phyloP scores from a whole-genome alignment of 495 filamentous ascomycete genomes.

The Chaetomium fimeti region DNA sequence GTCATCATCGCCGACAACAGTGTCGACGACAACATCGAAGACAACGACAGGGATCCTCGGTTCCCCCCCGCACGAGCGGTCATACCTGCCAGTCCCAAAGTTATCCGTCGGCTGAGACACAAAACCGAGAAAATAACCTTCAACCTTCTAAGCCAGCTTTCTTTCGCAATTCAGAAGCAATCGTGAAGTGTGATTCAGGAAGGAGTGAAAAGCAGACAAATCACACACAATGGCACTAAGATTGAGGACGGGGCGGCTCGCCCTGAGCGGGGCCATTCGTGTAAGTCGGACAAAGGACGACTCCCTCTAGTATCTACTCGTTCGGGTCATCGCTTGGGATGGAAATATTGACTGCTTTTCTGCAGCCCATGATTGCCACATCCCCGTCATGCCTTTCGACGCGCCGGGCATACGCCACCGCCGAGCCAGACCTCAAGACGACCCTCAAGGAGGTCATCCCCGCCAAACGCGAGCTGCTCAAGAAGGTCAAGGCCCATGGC shows the following conservation, averaged over 20 bases:
- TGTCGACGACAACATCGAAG: not conserved
- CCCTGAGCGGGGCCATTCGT: constrained; percentile 49
- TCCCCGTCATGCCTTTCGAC: constrained; percentile 27
- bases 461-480: constrained; percentile 85
- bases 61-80: constrained; percentile 24
- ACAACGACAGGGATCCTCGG: constrained; percentile 11
- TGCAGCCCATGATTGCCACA: constrained; percentile 37
- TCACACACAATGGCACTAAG: constrained; percentile 32
- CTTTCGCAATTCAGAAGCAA: not conserved
- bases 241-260: constrained; percentile 31
- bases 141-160: not conserved
- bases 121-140: constrained; percentile 10
- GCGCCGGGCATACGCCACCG: constrained; percentile 60
- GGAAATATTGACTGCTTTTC: not conserved
- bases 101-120: no score
- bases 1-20: not conserved
- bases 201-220: not conserved
- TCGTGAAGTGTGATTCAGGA: not conserved
- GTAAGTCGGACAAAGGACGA: constrained; percentile 43
- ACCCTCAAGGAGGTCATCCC: constrained; percentile 81
- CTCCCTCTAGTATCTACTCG: not conserved
- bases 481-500: constrained; percentile 84
- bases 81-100: not conserved
- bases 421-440: constrained; percentile 84
- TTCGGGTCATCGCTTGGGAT: not conserved